Conservation (phyloP, 768 basidiomycete genomes). For the Leccinum disarticulatum region DNA sequence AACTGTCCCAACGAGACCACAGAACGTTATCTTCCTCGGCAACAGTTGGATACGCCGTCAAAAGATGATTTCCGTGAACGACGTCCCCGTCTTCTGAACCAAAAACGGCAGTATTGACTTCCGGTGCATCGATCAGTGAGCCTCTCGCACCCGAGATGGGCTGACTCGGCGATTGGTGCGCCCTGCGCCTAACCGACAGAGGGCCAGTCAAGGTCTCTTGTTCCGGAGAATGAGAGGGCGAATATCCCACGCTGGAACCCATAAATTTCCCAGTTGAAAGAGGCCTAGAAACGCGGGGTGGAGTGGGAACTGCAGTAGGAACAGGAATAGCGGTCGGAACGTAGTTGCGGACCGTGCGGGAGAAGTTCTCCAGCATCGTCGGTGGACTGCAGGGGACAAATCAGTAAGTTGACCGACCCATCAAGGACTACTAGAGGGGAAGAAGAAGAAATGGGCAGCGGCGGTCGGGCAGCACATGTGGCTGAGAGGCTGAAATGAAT, state of each 20-base stretch:
- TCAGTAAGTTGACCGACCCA: conserved; percentile 11
- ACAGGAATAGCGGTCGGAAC: conserved; percentile 53
- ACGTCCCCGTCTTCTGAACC: conserved; percentile 27
- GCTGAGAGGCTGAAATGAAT: conserved; percentile 14
- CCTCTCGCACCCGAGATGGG: conserved; percentile 6
- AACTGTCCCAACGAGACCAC: conserved; percentile 36
- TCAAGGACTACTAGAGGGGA: background rate
- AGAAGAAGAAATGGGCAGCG: background rate
- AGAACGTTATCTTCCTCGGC: conserved; percentile 31
- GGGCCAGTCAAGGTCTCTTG: conserved; percentile 10
- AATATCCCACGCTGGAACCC: conserved; percentile 24
- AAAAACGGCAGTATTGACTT: conserved; percentile 11
- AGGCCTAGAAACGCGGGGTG: conserved; percentile 50
- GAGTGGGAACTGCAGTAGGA: conserved; percentile 46
- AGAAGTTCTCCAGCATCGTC: conserved; percentile 50
- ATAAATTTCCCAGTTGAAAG: conserved; percentile 48
- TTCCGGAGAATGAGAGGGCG: conserved; percentile 8
- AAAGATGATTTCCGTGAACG: conserved; percentile 11
- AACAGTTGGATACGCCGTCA: conserved; percentile 31
- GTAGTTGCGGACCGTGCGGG: conserved; percentile 53
- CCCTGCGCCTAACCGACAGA: conserved; percentile 13
- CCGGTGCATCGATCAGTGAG: conserved; percentile 14
- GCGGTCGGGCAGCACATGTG: conserved; percentile 21
- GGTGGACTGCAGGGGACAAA: conserved; percentile 38
- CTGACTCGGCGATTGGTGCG: conserved; percentile 11